Base-by-base conservation (phyloP, 129 eudicot genomes). In the Scalesia atractyloides region DNA sequence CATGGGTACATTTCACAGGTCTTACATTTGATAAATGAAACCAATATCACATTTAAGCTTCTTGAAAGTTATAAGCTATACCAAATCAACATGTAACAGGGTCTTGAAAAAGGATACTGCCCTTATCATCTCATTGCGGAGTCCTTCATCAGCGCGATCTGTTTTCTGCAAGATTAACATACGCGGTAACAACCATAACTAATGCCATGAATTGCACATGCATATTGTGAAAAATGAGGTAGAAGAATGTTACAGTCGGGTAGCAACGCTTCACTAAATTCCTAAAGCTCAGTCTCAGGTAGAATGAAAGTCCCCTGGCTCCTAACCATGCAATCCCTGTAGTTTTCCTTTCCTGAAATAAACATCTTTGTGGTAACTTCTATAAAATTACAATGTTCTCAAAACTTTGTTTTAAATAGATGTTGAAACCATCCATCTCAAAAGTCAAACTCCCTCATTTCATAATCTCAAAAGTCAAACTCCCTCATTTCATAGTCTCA, bases 311-410 rank as follows among this genome's bases (percentile, higher is more conserved):
- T 16, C 85, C 76, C 79, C 87, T 84, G 64, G 98, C 91, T 50
- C 96, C 98, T 70, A 93, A 87, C 92, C 95, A 78, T 66, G 90
- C 86, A 62, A 80, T 74, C 49, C 92, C 86, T 37, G 96, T 82
- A 82, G 73, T 81, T 79, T 41, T 80, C 77, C 95, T 85, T 70
- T 82, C 92, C 98, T 89, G 83, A 77, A 64, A 84, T 65, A 48
- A 46, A 46, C 16, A 44, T 7, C 5, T 30, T 20, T 57, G 37
- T 57, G 63, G 48, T 9, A 34, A 20, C 16, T 46, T 17, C 46
- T 65, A 39, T 12, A 20, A 20, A 57, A 58, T 57, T 14, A 71
- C 22, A 15, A 58, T 11, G 64, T 52, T 17, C 14, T 69, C 64
- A 69, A 26, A 72, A 72, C 54, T 58, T 36, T 9, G 46, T 58